Percentiles rank a stretch among this genome's conserved stretches.
Conservation (phyloP, 495 filamentous ascomycete genomes). For the Bacidia rubella region DNA sequence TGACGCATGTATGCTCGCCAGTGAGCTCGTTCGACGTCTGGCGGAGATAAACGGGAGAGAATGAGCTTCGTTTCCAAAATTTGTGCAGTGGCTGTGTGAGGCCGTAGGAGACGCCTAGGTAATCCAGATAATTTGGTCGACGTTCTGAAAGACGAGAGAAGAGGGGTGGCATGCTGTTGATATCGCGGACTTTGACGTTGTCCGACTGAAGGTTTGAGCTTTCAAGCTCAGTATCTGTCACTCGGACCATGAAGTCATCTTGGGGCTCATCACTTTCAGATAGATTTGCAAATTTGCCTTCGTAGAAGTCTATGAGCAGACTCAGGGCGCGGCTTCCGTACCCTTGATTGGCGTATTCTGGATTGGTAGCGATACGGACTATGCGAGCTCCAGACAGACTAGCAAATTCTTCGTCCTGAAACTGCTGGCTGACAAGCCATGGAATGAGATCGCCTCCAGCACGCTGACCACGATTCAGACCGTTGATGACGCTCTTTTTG, state of each 20-base stretch:
- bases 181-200: conserved; percentile 80
- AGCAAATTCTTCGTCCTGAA: conserved; percentile 95
- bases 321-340: conserved; percentile 82
- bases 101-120: conserved; percentile 89
- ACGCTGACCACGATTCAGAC: conserved; percentile 74
- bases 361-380: conserved; percentile 92
- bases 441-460: conserved; percentile 93
- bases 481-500: conserved; percentile 77
- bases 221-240: conserved; percentile 74
- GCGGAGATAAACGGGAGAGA: conserved; percentile 82
- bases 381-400: conserved; percentile 82
- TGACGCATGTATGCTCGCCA: conserved; percentile 94
- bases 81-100: conserved; percentile 80
- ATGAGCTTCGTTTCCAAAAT: conserved; percentile 88
- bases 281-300: conserved; percentile 80
- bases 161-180: conserved; percentile 78
- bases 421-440: conserved; percentile 96
- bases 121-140: conserved; percentile 69
- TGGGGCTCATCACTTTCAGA: conserved; percentile 43
- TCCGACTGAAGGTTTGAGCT: conserved; percentile 69
- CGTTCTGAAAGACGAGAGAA: conserved; percentile 82
- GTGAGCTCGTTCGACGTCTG: conserved; percentile 95
- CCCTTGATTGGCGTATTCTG: conserved; percentile 86
- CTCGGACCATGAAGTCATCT: conserved; percentile 55
- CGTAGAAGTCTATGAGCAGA: conserved; percentile 82